Percentiles rank a stretch among this genome's conserved stretches.
phyloP scores from a whole-genome alignment of 306 rosid genomes.

The Potentilla sterilis region DNA sequence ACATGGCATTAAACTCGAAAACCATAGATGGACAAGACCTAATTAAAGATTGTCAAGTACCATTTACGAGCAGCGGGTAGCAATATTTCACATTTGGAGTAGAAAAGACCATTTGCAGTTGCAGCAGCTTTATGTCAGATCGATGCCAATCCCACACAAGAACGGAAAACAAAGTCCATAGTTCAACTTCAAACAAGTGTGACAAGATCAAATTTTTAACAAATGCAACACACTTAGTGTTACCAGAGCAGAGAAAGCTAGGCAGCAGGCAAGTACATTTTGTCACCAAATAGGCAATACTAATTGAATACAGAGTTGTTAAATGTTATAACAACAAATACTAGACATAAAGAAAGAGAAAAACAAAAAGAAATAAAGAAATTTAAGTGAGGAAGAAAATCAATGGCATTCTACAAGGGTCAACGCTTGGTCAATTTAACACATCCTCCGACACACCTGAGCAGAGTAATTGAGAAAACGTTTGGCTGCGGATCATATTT shows the following conservation, averaged over 20 bases:
- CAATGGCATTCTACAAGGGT: conserved; percentile 51
- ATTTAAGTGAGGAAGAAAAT: conserved; percentile 39
- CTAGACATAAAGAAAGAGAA: conserved; percentile 12
- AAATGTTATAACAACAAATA: conserved; percentile 43
- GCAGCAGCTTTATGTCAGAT: too few relatives aligned
- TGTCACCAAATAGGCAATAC: conserved; percentile 46
- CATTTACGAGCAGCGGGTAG: not conserved
- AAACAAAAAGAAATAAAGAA: conserved; percentile 33
- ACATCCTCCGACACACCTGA: conserved; percentile 41
- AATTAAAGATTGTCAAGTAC: not conserved
- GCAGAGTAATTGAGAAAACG: conserved; percentile 17
- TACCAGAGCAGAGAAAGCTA: not conserved
- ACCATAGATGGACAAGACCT: not conserved
- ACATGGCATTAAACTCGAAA: not conserved
- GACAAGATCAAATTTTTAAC: not conserved
- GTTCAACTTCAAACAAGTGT: not conserved
- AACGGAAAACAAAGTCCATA: not conserved
- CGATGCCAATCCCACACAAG: not conserved
- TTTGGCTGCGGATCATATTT: conserved; percentile 14
- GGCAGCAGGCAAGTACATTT: conserved; percentile 13
- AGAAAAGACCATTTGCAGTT: not conserved
- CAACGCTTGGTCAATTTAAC: conserved; percentile 34
- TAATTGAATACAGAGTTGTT: conserved; percentile 51
- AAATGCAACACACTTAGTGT: not conserved
- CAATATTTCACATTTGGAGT: not conserved